A percentile compares a stretch with the other conserved stretches of the same genome.
phyloP scores from a whole-genome alignment of 768 basidiomycete species.

The Lentinus tigrinus region DNA sequence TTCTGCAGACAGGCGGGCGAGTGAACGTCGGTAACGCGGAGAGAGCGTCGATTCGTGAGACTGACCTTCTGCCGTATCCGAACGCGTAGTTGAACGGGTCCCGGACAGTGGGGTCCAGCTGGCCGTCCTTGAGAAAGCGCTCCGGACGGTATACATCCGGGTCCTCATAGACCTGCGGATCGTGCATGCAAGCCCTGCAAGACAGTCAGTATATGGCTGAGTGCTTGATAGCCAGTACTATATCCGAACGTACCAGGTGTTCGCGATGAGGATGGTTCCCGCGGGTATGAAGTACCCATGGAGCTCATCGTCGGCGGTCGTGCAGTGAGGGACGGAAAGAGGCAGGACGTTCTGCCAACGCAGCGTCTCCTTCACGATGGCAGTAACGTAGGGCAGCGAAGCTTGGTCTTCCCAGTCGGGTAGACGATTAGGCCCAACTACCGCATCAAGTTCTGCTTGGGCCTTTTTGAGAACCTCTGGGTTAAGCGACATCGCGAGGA shows the following conservation, averaged over 20 bases:
- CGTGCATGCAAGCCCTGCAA: conserved; percentile 4
- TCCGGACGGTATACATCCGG: conserved; percentile 8
- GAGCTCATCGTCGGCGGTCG: conserved; percentile 15
- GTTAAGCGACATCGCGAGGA: conserved; percentile 20
- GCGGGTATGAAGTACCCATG: neutral
- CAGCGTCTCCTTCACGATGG: conserved; percentile 22
- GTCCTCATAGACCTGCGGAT: conserved; percentile 5
- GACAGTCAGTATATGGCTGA: no score
- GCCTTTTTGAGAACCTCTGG: conserved; percentile 23
- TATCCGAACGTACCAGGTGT: conserved; percentile 6
- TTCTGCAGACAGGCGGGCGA: neutral
- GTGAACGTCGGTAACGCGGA: neutral
- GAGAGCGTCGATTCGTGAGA: no score
- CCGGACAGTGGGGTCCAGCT: neutral
- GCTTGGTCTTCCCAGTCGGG: conserved; percentile 17
- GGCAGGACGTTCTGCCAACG: conserved; percentile 16
- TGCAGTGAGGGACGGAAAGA: conserved; percentile 21
- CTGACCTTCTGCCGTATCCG: conserved; percentile 12
- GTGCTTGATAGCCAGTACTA: no score
- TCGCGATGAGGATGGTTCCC: conserved; percentile 1
- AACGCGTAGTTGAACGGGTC: conserved; percentile 8
- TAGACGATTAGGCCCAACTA: conserved; percentile 22
- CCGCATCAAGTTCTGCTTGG: conserved; percentile 27
- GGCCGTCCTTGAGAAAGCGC: conserved; percentile 7
- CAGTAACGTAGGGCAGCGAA: conserved; percentile 23